Evolutionary conservation across 2,329 filamentous ascomycete species (phyloP).

Genomic region (Arthrobotrys conoides): DNA sequence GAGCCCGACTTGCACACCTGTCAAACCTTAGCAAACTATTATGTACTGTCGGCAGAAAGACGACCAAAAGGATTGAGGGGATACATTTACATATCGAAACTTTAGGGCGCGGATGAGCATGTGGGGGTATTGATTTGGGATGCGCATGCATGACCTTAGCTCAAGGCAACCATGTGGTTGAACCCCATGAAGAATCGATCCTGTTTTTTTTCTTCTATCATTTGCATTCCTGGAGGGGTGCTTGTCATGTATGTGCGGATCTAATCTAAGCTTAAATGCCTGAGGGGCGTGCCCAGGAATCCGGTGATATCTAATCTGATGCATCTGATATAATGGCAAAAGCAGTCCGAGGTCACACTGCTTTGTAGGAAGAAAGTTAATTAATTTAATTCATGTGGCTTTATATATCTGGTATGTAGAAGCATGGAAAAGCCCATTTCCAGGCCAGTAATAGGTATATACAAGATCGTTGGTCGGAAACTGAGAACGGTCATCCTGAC

Average conservation of each 20-base stretch:
- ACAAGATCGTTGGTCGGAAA: neutral
- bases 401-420: neutral
- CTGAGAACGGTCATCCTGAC: neutral
- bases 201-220: neutral
- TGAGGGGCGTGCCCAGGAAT: conserved; percentile 24
- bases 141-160: conserved; percentile 17
- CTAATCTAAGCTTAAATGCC: conserved; percentile 59
- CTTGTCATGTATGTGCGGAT: conserved; percentile 39
- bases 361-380: too few relatives aligned
- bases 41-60: conserved; percentile 9
- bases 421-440: neutral
- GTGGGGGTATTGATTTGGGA: conserved; percentile 5
- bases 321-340: conserved; percentile 33
- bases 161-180: conserved; percentile 35
- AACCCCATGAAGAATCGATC: conserved; percentile 20
- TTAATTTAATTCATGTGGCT: too few relatives aligned
- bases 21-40: conserved; percentile 26
- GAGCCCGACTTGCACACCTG: conserved; percentile 14
- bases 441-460: conserved; percentile 6
- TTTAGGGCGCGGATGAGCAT: neutral
- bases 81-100: conserved; percentile 13
- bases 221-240: neutral
- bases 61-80: neutral
- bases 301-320: conserved; percentile 60
- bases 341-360: neutral